Base-by-base conservation (phyloP, 352 stramenopile genomes). In the Peronospora destructor region DNA sequence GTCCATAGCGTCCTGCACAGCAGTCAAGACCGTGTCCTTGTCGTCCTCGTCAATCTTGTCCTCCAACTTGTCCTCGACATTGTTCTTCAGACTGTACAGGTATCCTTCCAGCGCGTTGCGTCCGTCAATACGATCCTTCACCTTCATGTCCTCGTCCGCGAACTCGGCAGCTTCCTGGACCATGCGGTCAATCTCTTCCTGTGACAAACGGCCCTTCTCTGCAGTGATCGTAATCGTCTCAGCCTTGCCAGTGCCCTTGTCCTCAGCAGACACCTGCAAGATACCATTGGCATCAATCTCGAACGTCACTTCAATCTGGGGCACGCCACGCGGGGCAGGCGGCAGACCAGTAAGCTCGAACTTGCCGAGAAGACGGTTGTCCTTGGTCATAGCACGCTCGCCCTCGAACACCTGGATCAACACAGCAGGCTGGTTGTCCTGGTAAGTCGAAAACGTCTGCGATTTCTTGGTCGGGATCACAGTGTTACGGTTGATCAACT, bases 161-260 rank as follows among this genome's bases (percentile, higher is more conserved):
- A 95, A 98, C 74, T 98, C 79, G 41, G 98, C 96, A 21, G 96
- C 97, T 68, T 99, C 96, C 51, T 85, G 68, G 23, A 99, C 95
- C 97, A 99, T 99, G 57, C 95, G 87, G 58, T 99, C 91, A 64
- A 99, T 99, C 65, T 99, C 97, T 46, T 98, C 97, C 59, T 98
- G 80, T 25, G 85, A 97, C 40, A 99, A 78, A 77, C 97, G 92
- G 49, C 96, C 96, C 83, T 98, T 99, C 63, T 99, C 96, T 26
- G 92, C 90, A 39, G 95, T 98, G 67, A 99, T 99, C 61, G 95
- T 99, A 66, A 99, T 99, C 79, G 97, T 97, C 61, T 89, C 71
- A 7, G 76, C 73, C 85, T 98, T 99, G 56, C 96, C 95, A n/a
- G 96, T 99, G 64, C 89, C 93, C 86, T 99, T 98, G 73, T 99